Conservation (phyloP, 2,329 filamentous ascomycete species). For the Beauveria asiatica region DNA sequence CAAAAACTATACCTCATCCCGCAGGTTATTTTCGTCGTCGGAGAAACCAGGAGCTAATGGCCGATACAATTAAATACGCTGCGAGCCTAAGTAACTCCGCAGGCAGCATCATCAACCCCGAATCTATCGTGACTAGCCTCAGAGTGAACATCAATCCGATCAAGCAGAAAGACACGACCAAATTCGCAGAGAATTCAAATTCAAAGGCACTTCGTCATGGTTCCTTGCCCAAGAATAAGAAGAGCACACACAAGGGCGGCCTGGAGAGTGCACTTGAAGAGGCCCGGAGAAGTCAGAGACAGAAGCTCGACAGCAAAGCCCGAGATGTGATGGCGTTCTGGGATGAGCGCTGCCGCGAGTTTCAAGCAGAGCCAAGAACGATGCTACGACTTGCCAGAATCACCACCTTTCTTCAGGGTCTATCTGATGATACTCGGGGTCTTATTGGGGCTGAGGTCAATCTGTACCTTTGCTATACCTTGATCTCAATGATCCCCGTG, state of each 20-base stretch:
- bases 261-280: constrained; percentile 7
- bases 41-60: constrained; percentile 56
- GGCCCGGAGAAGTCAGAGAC: constrained; percentile 11
- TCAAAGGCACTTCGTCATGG: not conserved
- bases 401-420: constrained; percentile 34
- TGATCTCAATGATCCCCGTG: constrained; percentile 14
- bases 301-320: constrained; percentile 11
- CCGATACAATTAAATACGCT: constrained; percentile 59
- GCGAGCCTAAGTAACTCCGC: constrained; percentile 58
- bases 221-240: constrained; percentile 17
- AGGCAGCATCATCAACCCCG: constrained; percentile 55
- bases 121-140: constrained; percentile 42
- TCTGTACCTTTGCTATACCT: constrained; percentile 25
- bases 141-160: not conserved
- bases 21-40: constrained; percentile 27
- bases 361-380: constrained; percentile 36
- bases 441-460: constrained; percentile 24
- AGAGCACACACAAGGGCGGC: not conserved
- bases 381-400: constrained; percentile 38
- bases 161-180: constrained; percentile 12
- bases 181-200: too few relatives aligned
- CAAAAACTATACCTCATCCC: constrained; percentile 21
- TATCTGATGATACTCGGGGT: constrained; percentile 26
- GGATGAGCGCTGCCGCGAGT: constrained; percentile 25
- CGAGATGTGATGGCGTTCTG: constrained; percentile 5